Base-by-base conservation (phyloP, 2,329 filamentous ascomycete genomes). In the Arachnopeziza araneosa region DNA sequence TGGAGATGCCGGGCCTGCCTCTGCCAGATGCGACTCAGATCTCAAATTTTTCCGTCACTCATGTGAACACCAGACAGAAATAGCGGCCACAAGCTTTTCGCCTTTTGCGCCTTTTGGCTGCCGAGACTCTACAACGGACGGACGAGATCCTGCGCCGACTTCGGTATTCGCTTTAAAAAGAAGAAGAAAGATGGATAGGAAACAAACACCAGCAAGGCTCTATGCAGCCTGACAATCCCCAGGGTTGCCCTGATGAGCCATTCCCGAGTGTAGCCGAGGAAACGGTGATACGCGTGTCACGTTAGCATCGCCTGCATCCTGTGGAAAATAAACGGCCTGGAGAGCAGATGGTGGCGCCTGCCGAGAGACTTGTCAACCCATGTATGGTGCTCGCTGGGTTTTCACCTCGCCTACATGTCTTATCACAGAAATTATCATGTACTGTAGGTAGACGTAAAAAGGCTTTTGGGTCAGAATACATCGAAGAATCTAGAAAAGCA, bases 401-500 rank as follows among this genome's bases (percentile, higher is more conserved):
- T 4, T 30, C 26, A 30, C 26, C 26, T 30, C 26, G 26, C 5
- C 4, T 30, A 30, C 9, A 30, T 30, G 26, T 30, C 26, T 30
- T 30, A 44, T 44, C 36, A 44, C 36, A 7, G 5, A 44, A 44
- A 30, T 19, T 44, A 44, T 10, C 32, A 54, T 58, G 48, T 24
- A 59, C 52, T 64, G 55, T 44, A 44, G 36, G 55, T 44, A 44
- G 36, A 44, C 6, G 36, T 58, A 51, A 55, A 56, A 63, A 53
- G 50, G 26, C 52, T 61, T 63, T 44, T 44, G 62, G 57, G 51
- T 63, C 64, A 63, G 57, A 66, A 64, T 64, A 66, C 63, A 66
- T 60, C 60, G 56, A 54, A 64, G 62, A 65, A 66, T 69, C 67
- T 70, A 64, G 64, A 62, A 67, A 63, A 59, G 63, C 60, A 62